These are phyloP conservation scores for Plasmodium reichenowi DNA, from an alignment of 169 alveolate species.

Conservation along the genomic window DNA sequence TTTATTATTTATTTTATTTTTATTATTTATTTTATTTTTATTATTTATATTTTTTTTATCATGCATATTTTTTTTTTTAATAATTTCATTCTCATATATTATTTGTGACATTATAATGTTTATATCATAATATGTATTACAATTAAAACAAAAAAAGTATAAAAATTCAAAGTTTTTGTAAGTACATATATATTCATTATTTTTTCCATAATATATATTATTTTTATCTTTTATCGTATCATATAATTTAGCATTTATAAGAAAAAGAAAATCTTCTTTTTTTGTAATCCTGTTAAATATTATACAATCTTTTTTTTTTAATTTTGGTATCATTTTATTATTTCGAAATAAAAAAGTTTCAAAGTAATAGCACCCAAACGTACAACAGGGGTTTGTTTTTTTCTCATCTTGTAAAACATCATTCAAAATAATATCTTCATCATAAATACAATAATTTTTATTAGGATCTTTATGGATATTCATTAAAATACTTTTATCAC, in stretches of 20 bases:
- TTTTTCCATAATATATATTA: constrained; percentile 18
- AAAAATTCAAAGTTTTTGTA: constrained; percentile 28
- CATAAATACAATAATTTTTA: constrained; percentile 18
- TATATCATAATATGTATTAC: constrained; percentile 25
- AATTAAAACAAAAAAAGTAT: constrained; percentile 34
- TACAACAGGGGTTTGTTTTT: not conserved
- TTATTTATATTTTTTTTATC: too few relatives aligned
- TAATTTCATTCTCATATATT: not conserved
- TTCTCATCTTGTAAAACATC: not conserved
- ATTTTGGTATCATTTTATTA: not conserved
- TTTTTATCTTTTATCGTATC: constrained; percentile 8
- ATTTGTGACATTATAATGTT: constrained; percentile 6
- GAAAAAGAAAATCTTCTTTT: constrained; percentile 18
- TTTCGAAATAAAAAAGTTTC: constrained; percentile 20
- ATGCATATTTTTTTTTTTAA: too few relatives aligned
- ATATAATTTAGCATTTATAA: constrained; percentile 13
- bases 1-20: too few relatives aligned
- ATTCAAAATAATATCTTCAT: constrained; percentile 17
- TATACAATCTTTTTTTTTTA: constrained; percentile 12
- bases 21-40: too few relatives aligned
- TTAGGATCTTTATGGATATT: not conserved
- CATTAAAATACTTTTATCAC: too few relatives aligned
- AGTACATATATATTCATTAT: constrained; percentile 14
- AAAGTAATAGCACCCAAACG: constrained; percentile 15
- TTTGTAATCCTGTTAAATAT: constrained; percentile 18